Evolutionary conservation across 148 eudicot genomes (phyloP).

Genomic region (Simmondsia chinensis): DNA sequence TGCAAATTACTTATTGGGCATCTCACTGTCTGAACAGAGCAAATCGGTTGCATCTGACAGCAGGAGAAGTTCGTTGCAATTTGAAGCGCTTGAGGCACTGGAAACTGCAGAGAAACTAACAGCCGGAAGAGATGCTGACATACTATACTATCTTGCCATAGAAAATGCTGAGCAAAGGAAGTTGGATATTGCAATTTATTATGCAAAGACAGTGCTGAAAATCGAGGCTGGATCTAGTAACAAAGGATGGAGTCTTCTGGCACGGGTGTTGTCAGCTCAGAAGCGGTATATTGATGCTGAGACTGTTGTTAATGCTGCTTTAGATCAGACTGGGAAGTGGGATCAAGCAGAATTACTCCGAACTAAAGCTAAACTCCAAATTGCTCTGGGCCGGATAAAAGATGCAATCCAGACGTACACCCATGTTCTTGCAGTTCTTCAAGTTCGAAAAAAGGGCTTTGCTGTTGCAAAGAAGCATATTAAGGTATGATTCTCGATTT

Average conservation of each 20-base stretch:
- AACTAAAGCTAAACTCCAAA: slow-evolving; percentile 75
- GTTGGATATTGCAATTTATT: slow-evolving; percentile 66
- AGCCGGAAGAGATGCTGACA: slow-evolving; percentile 22
- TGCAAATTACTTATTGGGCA: slow-evolving; percentile 50
- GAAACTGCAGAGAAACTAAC: slow-evolving; percentile 39
- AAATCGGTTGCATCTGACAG: slow-evolving; percentile 36
- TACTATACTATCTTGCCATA: slow-evolving; percentile 51
- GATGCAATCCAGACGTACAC: slow-evolving; percentile 61
- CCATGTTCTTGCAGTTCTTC: slow-evolving; percentile 75
- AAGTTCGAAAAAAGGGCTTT: slow-evolving; percentile 55
- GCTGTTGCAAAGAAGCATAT: slow-evolving; percentile 32
- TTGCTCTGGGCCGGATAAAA: slow-evolving; percentile 53
- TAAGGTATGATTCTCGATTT: slow-evolving; percentile 33
- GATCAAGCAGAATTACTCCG: slow-evolving; percentile 69
- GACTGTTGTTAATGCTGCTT: slow-evolving; percentile 57
- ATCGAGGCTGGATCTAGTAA: slow-evolving; percentile 56
- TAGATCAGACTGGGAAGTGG: slow-evolving; percentile 85
- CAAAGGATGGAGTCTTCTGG: slow-evolving; percentile 73
- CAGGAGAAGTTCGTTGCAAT: slow-evolving; percentile 36
- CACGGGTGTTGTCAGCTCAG: slow-evolving; percentile 73
- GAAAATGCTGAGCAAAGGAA: slow-evolving; percentile 92
- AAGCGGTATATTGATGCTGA: slow-evolving; percentile 61
- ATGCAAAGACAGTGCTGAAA: slow-evolving; percentile 53
- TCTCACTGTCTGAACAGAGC: slow-evolving; percentile 44
- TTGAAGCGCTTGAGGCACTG: slow-evolving; percentile 50